Evolutionary conservation across 2,329 filamentous ascomycete species (phyloP).

Genomic region (Knufia petricola): DNA sequence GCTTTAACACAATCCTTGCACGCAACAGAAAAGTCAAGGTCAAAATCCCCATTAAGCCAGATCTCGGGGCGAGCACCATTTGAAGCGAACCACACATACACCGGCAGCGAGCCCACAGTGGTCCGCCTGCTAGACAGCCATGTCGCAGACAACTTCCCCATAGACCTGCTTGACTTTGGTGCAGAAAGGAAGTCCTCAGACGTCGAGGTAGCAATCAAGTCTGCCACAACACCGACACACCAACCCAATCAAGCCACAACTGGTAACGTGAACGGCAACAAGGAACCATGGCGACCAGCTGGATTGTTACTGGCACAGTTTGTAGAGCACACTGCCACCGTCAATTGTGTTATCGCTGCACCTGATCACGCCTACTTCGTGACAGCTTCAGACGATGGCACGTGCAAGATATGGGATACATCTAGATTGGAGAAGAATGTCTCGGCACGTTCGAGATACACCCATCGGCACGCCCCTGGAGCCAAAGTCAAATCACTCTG

Average conservation of each 20-base stretch:
- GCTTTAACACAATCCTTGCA: conserved; percentile 28
- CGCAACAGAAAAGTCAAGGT: conserved; percentile 21
- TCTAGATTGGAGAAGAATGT: conserved; percentile 83
- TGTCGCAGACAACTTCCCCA: conserved; percentile 58
- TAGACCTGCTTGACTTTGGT: conserved; percentile 58
- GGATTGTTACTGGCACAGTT: conserved; percentile 81
- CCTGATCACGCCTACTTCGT: conserved; percentile 93
- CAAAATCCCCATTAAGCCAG: conserved; percentile 18
- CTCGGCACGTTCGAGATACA: conserved; percentile 75
- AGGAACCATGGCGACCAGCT: conserved; percentile 70
- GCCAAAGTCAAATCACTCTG: conserved; percentile 70
- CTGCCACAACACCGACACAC: conserved; percentile 39
- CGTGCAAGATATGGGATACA: conserved; percentile 88
- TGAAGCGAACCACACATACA: conserved; percentile 68
- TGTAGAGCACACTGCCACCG: conserved; percentile 71
- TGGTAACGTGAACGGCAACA: neutral
- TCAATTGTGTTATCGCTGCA: conserved; percentile 72
- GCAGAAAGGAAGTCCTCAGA: conserved; percentile 58
- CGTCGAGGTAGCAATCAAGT: conserved; percentile 47
- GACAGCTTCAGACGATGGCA: conserved; percentile 83
- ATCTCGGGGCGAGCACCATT: conserved; percentile 35
- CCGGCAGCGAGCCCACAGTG: conserved; percentile 60
- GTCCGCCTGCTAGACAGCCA: conserved; percentile 68
- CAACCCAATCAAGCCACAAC: conserved; percentile 2
- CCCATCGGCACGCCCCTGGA: conserved; percentile 63